Evolutionary conservation across 805 yeast species (phyloP).

Genomic region (Sugiyamaella marilandica): DNA sequence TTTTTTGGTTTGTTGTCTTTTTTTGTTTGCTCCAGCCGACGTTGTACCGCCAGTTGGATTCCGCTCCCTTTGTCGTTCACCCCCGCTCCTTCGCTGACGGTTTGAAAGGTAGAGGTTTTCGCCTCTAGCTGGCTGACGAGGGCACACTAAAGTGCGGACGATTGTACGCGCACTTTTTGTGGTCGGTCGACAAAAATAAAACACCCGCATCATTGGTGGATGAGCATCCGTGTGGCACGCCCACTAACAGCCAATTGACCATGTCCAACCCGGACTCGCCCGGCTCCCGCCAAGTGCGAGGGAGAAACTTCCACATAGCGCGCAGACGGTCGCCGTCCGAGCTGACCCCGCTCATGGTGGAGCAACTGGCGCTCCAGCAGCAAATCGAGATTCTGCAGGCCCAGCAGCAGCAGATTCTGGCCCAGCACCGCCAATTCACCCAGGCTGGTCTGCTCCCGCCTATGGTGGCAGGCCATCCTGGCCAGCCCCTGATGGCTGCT

Average conservation of each 20-base stretch:
- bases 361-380: constrained; percentile 69
- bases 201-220: neutral
- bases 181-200: neutral
- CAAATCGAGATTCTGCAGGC: constrained; percentile 89
- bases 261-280: constrained; percentile 2
- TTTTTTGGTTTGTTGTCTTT: neutral
- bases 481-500: constrained; percentile 15
- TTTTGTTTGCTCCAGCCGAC: neutral
- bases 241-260: neutral
- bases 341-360: constrained; percentile 87
- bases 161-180: neutral
- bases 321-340: constrained; percentile 96
- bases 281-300: constrained; percentile 8
- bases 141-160: neutral
- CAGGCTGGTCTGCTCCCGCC: constrained; percentile 28
- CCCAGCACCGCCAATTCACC: constrained; percentile 53
- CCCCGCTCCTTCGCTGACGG: neutral
- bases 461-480: constrained; percentile 5
- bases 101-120: neutral
- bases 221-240: neutral
- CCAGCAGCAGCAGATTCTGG: constrained; percentile 80
- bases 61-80: neutral
- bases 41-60: neutral
- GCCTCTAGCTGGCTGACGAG: neutral
- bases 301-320: constrained; percentile 78